Evolutionary conservation across 257 asterid genomes (phyloP), one percentile per base, ranked within the genome.

Genomic region (Dorcoceras hygrometricum): DNA sequence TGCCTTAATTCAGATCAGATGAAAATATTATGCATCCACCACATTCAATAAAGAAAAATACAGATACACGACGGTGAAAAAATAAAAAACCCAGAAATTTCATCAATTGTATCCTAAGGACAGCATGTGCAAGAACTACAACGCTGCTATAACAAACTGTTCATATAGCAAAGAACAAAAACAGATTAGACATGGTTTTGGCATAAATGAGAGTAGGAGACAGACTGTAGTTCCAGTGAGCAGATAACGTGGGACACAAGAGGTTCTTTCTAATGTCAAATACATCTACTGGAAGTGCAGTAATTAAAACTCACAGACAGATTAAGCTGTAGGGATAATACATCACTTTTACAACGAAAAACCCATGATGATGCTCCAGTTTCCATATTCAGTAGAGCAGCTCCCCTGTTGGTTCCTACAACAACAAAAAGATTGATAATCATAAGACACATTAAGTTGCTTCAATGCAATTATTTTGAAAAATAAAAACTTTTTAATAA

Each of bases 321-420:
- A 73, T 82, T 71, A 57, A 83, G 63, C 83, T 83, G 89, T 74
- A 81, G 36, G 29, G 92, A 81, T 67, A 94, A 80, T 61, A 85
- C 89, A 73, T 94, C 97, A 75, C 97, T 94, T 75, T 87, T 89
- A 76, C 83, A 83, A 19, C 81, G 86, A 73, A 82, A 80, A 71
- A 75, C 73, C 84, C 86, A 75, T 53, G 89, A 74, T 27, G 79
- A 26, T 50, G 9, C 63, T 79, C 91, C 77, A 77, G 94, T 82
- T 78, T 88, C 97, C 61, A 84, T 55, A 78, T 85, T 69, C 65
- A 94, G 78, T 76, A 85, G 55, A 46, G 69, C 77, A 77, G 87
- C 97, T 87, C 99, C 99, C 62, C 68, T 76, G 71, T 80, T 81
- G 71, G 95, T 82, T 67, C 99, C 99, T 93, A 79, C 63, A 73